Evolutionary conservation across 371 early-diverging fungal species (phyloP).

Genomic region (Chytridium lagenaria): DNA sequence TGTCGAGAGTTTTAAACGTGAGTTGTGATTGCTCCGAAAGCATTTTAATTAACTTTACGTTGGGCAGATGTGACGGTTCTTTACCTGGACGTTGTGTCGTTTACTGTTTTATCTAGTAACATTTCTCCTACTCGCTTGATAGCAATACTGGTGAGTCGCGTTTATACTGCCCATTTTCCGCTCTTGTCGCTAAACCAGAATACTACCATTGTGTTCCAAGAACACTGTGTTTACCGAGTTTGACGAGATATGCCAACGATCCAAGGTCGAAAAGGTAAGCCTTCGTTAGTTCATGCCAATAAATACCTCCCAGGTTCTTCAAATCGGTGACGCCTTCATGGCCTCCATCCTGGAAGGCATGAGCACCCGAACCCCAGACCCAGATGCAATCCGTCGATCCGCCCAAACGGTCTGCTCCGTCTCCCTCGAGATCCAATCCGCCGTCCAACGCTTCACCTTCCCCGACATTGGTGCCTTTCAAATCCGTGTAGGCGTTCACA

Average conservation of each 20-base stretch:
- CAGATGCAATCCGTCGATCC: neutral
- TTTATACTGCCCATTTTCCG: too few species aligned
- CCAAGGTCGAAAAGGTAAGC: conserved; percentile 16
- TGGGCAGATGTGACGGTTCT: conserved; percentile 3
- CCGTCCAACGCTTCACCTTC: neutral
- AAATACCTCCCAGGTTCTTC: neutral
- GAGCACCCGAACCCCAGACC: neutral
- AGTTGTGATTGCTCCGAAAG: too few species aligned
- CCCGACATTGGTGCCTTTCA: neutral
- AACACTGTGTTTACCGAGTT: conserved; percentile 13
- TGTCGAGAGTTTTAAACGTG: neutral
- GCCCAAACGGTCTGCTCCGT: conserved; percentile 4
- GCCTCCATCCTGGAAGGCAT: conserved; percentile 3
- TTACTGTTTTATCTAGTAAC: conserved; percentile 7
- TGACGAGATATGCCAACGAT: conserved; percentile 12
- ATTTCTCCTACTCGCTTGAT: neutral
- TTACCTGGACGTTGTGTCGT: conserved; percentile 10
- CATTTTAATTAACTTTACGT: too few species aligned
- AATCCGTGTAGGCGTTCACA: conserved; percentile 9
- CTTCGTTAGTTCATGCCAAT: neutral
- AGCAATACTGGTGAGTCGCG: conserved; percentile 5
- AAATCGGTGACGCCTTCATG: conserved; percentile 20
- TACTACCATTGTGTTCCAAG: neutral
- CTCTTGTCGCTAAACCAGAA: too few species aligned
- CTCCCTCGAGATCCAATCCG: conserved; percentile 2